A percentile compares a stretch with the other conserved stretches of the same genome.
These are phyloP conservation scores for Ophiocordyceps sinensis DNA, from an alignment of 2,329 filamentous ascomycete species.

Conservation along the genomic window DNA sequence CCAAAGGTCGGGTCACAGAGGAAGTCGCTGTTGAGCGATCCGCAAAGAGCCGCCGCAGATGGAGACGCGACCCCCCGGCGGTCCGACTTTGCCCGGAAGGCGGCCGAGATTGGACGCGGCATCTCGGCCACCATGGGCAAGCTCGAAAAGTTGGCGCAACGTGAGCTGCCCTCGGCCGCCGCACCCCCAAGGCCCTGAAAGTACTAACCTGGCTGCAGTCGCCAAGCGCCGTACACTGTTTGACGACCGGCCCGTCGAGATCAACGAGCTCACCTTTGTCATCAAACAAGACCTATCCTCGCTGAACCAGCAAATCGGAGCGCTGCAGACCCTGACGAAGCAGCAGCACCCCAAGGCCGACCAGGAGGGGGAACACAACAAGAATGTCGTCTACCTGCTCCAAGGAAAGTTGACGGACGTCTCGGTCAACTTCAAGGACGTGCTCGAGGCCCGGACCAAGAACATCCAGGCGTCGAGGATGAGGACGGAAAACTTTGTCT, in stretches of 20 bases:
- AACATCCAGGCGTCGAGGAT: slow-evolving; percentile 92
- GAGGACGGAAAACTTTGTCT: slow-evolving; percentile 93
- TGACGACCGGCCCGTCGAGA: slow-evolving; percentile 91
- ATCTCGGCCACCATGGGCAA: slow-evolving; percentile 92
- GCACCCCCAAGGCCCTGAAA: too few species aligned
- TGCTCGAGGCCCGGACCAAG: slow-evolving; percentile 88
- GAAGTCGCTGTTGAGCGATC: slow-evolving; percentile 62
- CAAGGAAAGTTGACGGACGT: slow-evolving; percentile 89
- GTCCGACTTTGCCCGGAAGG: slow-evolving; percentile 86
- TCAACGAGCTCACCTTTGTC: slow-evolving; percentile 91
- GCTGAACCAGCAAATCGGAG: slow-evolving; percentile 73
- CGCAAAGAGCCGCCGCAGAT: slow-evolving; percentile 51
- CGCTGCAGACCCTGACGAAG: slow-evolving; percentile 62
- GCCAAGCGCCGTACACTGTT: slow-evolving; percentile 96
- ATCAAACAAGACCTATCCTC: slow-evolving; percentile 92
- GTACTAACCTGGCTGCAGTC: slow-evolving; percentile 33
- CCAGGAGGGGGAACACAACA: slow-evolving; percentile 93
- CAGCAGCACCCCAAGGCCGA: slow-evolving; percentile 58
- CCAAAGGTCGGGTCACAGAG: slow-evolving; percentile 67
- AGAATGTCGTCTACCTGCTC: slow-evolving; percentile 85
- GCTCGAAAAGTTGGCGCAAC: slow-evolving; percentile 79
- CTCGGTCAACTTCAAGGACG: slow-evolving; percentile 91
- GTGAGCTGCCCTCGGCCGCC: slow-evolving; percentile 25
- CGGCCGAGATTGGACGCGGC: slow-evolving; percentile 80
- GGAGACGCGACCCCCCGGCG: slow-evolving; percentile 42